phyloP scores from a whole-genome alignment of 78 protist species.

The Goniomonas avonlea region DNA sequence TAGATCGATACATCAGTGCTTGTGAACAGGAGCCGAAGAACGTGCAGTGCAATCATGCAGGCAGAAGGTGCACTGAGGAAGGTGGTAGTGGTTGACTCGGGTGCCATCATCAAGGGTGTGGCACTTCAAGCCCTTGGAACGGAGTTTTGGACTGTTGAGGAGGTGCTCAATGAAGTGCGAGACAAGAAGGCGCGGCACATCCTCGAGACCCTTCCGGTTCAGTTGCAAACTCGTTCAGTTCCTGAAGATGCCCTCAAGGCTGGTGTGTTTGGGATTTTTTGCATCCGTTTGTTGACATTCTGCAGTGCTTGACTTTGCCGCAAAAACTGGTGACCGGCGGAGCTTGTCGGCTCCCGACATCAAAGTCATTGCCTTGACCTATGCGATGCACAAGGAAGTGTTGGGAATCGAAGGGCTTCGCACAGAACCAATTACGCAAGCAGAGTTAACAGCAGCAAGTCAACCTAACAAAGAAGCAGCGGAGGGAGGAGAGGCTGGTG shows the following conservation, averaged over 20 bases:
- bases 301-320: neutral
- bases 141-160: slow-evolving; percentile 7
- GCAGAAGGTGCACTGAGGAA: neutral
- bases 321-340: slow-evolving; percentile 50
- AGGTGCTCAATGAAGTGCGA: neutral
- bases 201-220: slow-evolving; percentile 1
- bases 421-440: neutral
- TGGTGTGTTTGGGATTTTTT: no score
- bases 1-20: no score
- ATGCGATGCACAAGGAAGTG: slow-evolving; percentile 48
- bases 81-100: slow-evolving; percentile 14
- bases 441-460: slow-evolving; percentile 26
- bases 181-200: neutral
- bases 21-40: no score
- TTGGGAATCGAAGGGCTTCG: neutral
- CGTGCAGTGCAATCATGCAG: no score
- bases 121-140: neutral
- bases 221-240: neutral
- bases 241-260: no score
- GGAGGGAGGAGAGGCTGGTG: no score
- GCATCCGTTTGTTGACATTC: no score
- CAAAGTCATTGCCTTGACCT: slow-evolving; percentile 61
- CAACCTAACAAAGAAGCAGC: no score
- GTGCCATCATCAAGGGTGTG: slow-evolving; percentile 16
- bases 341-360: slow-evolving; percentile 52